Conservation (phyloP, 148 eudicot species). For the Fagopyrum tataricum region DNA sequence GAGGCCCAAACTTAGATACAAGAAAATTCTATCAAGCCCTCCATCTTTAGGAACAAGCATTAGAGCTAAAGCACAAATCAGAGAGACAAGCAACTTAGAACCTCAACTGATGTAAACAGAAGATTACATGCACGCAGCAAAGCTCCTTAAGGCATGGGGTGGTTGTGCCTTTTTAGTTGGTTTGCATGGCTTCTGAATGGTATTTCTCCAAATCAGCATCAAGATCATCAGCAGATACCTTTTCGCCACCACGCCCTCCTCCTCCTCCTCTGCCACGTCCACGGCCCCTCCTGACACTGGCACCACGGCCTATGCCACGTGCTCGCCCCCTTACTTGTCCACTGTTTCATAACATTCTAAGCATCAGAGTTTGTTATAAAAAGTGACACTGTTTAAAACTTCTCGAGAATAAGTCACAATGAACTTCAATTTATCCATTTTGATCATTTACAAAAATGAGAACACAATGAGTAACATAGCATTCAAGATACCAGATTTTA, state of each 20-base stretch:
- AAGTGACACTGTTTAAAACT: not conserved
- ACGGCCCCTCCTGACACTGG: constrained; percentile 23
- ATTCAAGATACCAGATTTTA: not conserved
- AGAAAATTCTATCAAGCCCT: constrained; percentile 10
- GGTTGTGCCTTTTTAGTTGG: constrained; percentile 15
- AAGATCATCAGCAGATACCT: constrained; percentile 35
- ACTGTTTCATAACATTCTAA: constrained; percentile 10
- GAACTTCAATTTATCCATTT: not conserved
- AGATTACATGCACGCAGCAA: not conserved
- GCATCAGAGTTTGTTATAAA: not conserved
- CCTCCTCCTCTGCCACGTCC: constrained; percentile 25
- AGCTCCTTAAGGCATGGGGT: not conserved
- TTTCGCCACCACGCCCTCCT: constrained; percentile 19
- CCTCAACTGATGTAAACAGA: constrained; percentile 4
- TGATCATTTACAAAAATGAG: not conserved
- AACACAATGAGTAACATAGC: not conserved
- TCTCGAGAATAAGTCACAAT: not conserved
- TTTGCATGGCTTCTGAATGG: constrained; percentile 39
- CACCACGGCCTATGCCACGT: constrained; percentile 19
- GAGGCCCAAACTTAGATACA: constrained; percentile 10
- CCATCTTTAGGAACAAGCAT: constrained; percentile 4
- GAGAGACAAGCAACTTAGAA: not conserved
- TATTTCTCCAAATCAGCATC: constrained; percentile 52
- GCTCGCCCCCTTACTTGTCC: constrained; percentile 26
- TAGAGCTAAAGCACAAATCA: not conserved